Evolutionary conservation across 345 rosid species (phyloP).

Genomic region (Moricandia moricandioides): DNA sequence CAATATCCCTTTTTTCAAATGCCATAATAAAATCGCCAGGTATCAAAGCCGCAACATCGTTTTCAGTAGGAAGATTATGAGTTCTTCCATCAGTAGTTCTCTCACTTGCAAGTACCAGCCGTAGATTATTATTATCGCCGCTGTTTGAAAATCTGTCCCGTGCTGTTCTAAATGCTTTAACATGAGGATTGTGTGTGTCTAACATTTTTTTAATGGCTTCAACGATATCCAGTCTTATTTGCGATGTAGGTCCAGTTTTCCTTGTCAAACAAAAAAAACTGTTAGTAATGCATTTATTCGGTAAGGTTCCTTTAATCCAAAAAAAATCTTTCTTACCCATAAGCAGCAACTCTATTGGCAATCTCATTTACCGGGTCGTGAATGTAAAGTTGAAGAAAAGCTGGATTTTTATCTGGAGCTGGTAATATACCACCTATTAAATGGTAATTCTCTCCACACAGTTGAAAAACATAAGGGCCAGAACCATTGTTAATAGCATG

Average conservation of each 20-base stretch:
- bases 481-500: not conserved
- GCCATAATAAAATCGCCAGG: not conserved
- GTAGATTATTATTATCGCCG: not conserved
- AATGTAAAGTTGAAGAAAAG: not conserved
- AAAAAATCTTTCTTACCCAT: not conserved
- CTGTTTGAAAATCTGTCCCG: not conserved
- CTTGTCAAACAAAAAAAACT: not conserved
- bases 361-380: not conserved
- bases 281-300: not conserved
- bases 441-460: not conserved
- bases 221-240: not conserved
- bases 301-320: not conserved
- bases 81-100: not conserved
- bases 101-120: not conserved
- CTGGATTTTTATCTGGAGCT: not conserved
- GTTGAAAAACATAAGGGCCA: not conserved
- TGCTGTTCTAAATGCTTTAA: not conserved
- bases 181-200: not conserved
- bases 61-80: not conserved
- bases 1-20: not conserved
- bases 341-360: not conserved
- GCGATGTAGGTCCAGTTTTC: not conserved
- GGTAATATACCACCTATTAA: not conserved
- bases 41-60: not conserved
- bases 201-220: not conserved